Percentiles rank a stretch among this genome's conserved stretches.
Conservation (phyloP, 176 grass and related monocot genomes). For the Aegilops tauschii region DNA sequence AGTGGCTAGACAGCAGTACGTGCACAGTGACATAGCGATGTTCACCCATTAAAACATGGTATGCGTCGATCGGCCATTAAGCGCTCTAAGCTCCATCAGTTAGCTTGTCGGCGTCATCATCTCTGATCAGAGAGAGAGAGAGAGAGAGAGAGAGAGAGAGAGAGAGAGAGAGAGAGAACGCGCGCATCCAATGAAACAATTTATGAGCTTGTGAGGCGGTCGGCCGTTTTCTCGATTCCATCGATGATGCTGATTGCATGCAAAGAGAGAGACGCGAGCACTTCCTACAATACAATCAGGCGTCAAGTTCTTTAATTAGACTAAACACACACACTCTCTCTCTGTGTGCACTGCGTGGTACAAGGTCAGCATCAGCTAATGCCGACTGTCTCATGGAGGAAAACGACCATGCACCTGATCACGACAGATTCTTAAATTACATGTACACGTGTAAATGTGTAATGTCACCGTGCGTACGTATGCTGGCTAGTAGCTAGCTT, state of each 20-base stretch:
- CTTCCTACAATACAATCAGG: not conserved
- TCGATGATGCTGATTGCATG: slow-evolving; percentile 27
- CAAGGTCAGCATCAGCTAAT: slow-evolving; percentile 23
- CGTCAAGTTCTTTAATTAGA: slow-evolving; percentile 5
- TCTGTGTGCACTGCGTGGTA: not conserved
- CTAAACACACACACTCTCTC: not conserved
- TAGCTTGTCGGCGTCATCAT: slow-evolving; percentile 25
- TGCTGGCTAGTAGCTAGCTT: not conserved
- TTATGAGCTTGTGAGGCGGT: slow-evolving; percentile 15
- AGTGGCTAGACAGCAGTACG: slow-evolving; percentile 1
- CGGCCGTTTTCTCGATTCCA: slow-evolving; percentile 33
- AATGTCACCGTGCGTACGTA: not conserved
- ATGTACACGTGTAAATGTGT: not conserved
- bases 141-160: not conserved
- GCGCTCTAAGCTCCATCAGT: slow-evolving; percentile 10
- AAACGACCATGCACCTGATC: slow-evolving; percentile 17
- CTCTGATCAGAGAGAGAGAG: not conserved
- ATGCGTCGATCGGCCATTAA: not conserved
- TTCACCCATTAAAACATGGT: not conserved
- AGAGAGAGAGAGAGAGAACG: not conserved
- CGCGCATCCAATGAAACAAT: slow-evolving; percentile 23
- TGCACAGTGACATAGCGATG: not conserved
- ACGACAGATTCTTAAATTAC: not conserved
- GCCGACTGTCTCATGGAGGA: not conserved
- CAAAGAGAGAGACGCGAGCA: not conserved